These are phyloP conservation scores for Penicillium subrubescens DNA, from an alignment of 495 filamentous ascomycete genomes.

Conservation along the genomic window DNA sequence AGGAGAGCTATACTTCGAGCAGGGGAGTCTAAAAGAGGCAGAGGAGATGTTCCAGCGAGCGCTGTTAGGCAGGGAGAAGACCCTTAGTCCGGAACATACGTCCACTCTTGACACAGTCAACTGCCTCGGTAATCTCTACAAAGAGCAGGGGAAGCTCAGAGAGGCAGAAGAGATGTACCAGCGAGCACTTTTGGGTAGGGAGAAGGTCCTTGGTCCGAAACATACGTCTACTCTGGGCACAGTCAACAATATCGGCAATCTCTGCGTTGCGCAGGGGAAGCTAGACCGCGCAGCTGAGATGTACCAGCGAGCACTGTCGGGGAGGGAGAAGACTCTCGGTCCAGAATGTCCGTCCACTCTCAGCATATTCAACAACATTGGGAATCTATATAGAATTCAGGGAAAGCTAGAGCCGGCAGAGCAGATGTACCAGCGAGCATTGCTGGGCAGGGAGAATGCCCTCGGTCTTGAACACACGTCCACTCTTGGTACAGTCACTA, in stretches of 20 bases:
- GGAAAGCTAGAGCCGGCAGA: neutral
- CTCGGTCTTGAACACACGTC: too few relatives aligned
- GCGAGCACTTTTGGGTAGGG: neutral
- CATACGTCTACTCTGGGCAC: neutral
- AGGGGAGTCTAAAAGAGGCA: conserved; percentile 38
- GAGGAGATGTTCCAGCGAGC: conserved; percentile 36
- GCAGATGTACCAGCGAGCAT: neutral
- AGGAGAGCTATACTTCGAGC: conserved; percentile 21
- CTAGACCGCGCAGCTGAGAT: conserved; percentile 24
- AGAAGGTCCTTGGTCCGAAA: neutral
- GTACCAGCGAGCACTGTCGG: conserved; percentile 19
- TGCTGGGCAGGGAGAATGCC: too few relatives aligned
- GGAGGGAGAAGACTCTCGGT: conserved; percentile 33
- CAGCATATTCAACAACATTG: conserved; percentile 36
- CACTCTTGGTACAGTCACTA: too few relatives aligned
- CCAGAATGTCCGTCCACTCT: conserved; percentile 30
- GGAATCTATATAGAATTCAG: conserved; percentile 20
- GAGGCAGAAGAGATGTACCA: conserved; percentile 32
- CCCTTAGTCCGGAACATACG: conserved; percentile 29
- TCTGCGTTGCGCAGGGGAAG: neutral
- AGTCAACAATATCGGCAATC: neutral
- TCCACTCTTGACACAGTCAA: conserved; percentile 36
- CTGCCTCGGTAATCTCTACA: conserved; percentile 28
- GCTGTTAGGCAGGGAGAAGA: conserved; percentile 34
- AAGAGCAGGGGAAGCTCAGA: conserved; percentile 18